Evolutionary conservation across 1,284 basidiomycete species (phyloP).

Genomic region (Filobasidium uniguttulatum): DNA sequence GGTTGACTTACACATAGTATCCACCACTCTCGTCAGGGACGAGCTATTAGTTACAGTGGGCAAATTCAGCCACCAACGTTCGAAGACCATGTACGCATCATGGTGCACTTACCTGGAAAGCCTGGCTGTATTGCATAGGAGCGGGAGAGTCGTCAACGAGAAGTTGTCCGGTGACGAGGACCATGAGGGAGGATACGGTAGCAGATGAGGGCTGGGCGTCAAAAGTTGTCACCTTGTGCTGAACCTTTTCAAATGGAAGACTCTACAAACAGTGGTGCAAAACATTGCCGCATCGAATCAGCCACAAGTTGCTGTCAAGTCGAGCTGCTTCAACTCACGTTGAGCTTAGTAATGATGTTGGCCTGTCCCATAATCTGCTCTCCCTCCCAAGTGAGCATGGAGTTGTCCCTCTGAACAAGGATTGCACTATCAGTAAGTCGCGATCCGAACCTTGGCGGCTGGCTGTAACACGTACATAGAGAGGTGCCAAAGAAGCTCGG

Average conservation of each 20-base stretch:
- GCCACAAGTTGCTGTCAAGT: no score
- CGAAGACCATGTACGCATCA: background rate
- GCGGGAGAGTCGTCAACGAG: conserved; percentile 64
- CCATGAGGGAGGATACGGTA: conserved; percentile 53
- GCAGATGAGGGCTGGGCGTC: conserved; percentile 78
- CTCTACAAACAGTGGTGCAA: conserved; percentile 41
- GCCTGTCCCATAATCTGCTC: conserved; percentile 47
- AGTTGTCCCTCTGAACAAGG: conserved; percentile 51
- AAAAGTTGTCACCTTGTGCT: conserved; percentile 67
- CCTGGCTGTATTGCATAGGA: conserved; percentile 75
- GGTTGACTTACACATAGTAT: conserved; percentile 64
- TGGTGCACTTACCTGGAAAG: conserved; percentile 52
- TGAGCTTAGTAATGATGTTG: conserved; percentile 66
- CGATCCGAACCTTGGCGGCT: background rate
- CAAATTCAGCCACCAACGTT: background rate
- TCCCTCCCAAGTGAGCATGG: conserved; percentile 85
- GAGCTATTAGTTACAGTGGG: conserved; percentile 35
- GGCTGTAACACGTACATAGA: conserved; percentile 35
- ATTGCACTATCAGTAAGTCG: background rate
- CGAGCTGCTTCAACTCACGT: conserved; percentile 45
- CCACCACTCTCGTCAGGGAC: conserved; percentile 52
- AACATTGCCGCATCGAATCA: background rate
- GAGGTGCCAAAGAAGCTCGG: conserved; percentile 26
- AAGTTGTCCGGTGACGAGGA: conserved; percentile 77
- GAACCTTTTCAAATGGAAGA: conserved; percentile 68